Base-by-base conservation (phyloP, 345 rosid species). In the Corchorus capsularis region DNA sequence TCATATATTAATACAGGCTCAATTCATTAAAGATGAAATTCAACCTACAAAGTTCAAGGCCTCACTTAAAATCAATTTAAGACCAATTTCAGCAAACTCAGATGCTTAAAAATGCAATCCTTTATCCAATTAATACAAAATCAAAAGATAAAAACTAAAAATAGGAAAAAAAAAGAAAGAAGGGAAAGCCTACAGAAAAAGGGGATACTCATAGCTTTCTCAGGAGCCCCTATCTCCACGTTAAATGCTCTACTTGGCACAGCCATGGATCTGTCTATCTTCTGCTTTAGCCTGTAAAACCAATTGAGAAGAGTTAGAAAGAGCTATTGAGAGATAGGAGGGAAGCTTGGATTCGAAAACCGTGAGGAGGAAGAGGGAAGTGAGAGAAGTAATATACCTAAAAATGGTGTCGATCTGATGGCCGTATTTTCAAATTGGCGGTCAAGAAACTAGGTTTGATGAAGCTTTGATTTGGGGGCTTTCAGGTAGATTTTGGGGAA, bases 211-310 rank as follows among this genome's bases (percentile, higher is more conserved):
- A 96, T 98, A 83, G 97, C 93, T 91, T 91, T 87, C 85, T 93
- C 99, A 17, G 98, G 96, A 78, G 91, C 82, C 19, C 98, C 99
- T 0, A 81, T 89, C 57, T 89, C 93, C 47, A 92, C 90, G 73
- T 93, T 97, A 71, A 85, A 82, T 14, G 90, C 92, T 4, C 99
- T 96, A 52, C 86, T 89, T n/a, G 86, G 37, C 37, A 82, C 76
- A 52, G 87, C 79, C 34, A 87, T 43, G 2, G 84, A 82, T 69
- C 71, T 87, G 72, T 81, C 84, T 20, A 75, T 69, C 78, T 83
- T 83, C 95, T 83, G 79, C 84, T 78, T 78, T 57, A 13, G 13
- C 43, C 45, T 20, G 32, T 11, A n/a, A 52, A 39, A 54, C 14
- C 20, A 71, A 72, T 34, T 43, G 61, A 57, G 78, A 32, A 70